Evolutionary conservation across 2,329 filamentous ascomycete genomes (phyloP).

Genomic region (Colletotrichum limetticola): DNA sequence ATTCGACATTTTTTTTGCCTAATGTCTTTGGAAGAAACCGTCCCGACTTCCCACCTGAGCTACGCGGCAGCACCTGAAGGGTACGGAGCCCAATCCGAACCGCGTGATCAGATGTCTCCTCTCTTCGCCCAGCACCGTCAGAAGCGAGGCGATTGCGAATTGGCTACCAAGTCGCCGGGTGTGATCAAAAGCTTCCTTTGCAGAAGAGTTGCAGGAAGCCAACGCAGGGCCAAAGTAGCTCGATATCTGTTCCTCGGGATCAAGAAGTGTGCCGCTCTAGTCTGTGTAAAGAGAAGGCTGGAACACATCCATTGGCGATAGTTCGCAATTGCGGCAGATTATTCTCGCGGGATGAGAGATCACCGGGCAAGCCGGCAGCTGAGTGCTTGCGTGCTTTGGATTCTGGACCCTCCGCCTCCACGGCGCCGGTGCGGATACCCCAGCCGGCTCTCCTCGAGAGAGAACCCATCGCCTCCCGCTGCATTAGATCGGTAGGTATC

Average conservation of each 20-base stretch:
- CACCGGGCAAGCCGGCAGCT: neutral
- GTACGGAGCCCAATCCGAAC: neutral
- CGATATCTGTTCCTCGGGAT: neutral
- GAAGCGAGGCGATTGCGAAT: neutral
- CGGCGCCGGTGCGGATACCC: neutral
- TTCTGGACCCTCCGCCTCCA: neutral
- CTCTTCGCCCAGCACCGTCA: neutral
- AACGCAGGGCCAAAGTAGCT: neutral
- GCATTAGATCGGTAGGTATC: neutral
- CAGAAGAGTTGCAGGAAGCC: neutral
- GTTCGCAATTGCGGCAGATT: neutral
- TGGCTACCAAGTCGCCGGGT: neutral
- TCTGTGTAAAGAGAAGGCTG: neutral
- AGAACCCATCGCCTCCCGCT: neutral
- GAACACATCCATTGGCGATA: neutral
- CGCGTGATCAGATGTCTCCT: neutral
- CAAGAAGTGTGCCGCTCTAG: neutral
- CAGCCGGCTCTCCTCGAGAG: neutral
- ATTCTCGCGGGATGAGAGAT: neutral
- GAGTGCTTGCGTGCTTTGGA: neutral
- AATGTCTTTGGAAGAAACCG: neutral
- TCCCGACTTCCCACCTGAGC: neutral
- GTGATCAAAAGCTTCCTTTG: neutral
- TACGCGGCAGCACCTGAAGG: neutral
- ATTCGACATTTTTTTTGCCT: neutral